Conservation (phyloP, 1,139 yeast genomes). For the Debaryomycetaceae sp. region DNA sequence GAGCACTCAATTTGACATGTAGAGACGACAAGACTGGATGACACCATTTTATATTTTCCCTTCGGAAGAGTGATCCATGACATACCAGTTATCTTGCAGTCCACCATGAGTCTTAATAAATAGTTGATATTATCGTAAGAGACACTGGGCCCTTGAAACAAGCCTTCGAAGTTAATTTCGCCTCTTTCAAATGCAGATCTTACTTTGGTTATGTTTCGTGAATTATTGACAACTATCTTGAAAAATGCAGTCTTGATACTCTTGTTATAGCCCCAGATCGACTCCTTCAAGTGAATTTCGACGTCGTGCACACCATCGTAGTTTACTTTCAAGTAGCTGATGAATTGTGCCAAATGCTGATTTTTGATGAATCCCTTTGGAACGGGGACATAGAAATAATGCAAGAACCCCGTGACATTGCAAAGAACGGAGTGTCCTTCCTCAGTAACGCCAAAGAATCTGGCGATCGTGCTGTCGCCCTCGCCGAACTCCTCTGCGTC, state of each 20-base stretch:
- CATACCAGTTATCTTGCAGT: conserved; percentile 92
- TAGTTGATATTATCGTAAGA: conserved; percentile 91
- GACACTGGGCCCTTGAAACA: conserved; percentile 57
- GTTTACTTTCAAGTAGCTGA: conserved; percentile 44
- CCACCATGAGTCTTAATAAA: conserved; percentile 84
- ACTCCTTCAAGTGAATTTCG: conserved; percentile 68
- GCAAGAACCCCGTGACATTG: conserved; percentile 83
- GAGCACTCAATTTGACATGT: conserved; percentile 83
- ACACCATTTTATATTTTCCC: conserved; percentile 56
- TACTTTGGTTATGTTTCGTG: conserved; percentile 60
- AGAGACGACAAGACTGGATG: conserved; percentile 44
- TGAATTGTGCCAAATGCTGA: conserved; percentile 49
- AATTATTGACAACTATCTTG: conserved; percentile 65
- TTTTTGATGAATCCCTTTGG: conserved; percentile 70
- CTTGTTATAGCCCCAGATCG: conserved; percentile 92
- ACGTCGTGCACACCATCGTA: conserved; percentile 60
- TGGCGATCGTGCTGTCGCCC: conserved; percentile 59
- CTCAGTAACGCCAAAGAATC: conserved; percentile 89
- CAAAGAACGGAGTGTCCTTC: conserved; percentile 88
- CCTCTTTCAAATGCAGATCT: conserved; percentile 85
- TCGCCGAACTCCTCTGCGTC: conserved; percentile 84
- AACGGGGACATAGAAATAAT: conserved; percentile 89
- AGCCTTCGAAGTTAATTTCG: conserved; percentile 59
- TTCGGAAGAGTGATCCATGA: conserved; percentile 92
- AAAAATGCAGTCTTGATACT: conserved; percentile 75